A percentile compares a stretch with the other conserved stretches of the same genome.
These are phyloP conservation scores for Aureobasidium sp. DNA, from an alignment of 2,329 filamentous ascomycete genomes.

Conservation along the genomic window DNA sequence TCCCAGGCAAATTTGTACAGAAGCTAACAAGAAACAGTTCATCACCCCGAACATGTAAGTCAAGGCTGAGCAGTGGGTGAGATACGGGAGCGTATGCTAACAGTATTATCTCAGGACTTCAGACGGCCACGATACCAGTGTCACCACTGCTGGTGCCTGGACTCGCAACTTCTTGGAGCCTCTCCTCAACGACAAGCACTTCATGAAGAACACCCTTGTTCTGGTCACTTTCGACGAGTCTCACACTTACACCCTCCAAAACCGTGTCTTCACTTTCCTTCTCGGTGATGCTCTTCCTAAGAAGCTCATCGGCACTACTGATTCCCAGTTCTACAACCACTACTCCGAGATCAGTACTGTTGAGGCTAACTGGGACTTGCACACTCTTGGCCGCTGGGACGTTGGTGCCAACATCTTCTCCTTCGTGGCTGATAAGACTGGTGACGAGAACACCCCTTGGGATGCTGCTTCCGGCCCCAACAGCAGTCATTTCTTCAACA, in stretches of 20 bases:
- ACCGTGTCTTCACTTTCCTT: conserved; percentile 62
- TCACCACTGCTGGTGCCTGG: conserved; percentile 62
- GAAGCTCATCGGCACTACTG: conserved; percentile 56
- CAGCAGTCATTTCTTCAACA: conserved; percentile 24
- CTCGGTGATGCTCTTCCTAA: conserved; percentile 65
- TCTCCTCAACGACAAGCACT: conserved; percentile 58
- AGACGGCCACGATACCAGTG: conserved; percentile 65
- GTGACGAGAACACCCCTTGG: conserved; percentile 22
- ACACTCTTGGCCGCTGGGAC: conserved; percentile 39
- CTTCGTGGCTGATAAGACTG: conserved; percentile 28
- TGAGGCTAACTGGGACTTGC: conserved; percentile 37
- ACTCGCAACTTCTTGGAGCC: conserved; percentile 59
- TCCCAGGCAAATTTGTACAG: conserved; percentile 2
- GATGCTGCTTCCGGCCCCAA: conserved; percentile 19
- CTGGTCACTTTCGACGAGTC: conserved; percentile 75
- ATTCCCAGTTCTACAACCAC: conserved; percentile 50
- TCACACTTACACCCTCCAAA: conserved; percentile 56
- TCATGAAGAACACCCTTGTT: conserved; percentile 68
- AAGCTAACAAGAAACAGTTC: background rate
- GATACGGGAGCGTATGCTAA: too few relatives aligned
- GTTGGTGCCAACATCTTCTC: conserved; percentile 39
- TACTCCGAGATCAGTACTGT: conserved; percentile 37
- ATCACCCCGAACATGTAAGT: conserved; percentile 48
- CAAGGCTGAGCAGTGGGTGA: too few relatives aligned
- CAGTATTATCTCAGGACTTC: background rate